These are phyloP conservation scores for Coemansia sp. DNA, from an alignment of 192 early-diverging fungal genomes.

Conservation along the genomic window DNA sequence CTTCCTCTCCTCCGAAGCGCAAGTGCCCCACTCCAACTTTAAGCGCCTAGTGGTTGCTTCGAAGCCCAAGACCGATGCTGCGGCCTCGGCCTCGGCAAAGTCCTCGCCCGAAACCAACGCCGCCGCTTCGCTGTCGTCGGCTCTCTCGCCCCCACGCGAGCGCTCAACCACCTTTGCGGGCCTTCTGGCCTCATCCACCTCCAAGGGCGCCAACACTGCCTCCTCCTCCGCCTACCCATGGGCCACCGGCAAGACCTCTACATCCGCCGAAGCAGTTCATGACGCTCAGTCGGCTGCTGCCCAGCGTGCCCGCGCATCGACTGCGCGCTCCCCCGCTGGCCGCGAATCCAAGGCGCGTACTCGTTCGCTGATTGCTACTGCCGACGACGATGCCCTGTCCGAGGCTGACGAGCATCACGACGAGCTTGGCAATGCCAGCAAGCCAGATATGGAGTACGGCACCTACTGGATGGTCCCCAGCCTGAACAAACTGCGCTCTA, in stretches of 20 bases:
- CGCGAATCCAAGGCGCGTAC: no score
- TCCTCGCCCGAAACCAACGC: background rate
- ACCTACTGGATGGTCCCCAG: slow-evolving; percentile 76
- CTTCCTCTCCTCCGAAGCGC: slow-evolving; percentile 60
- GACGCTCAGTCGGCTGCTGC: no score
- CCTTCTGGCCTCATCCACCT: no score
- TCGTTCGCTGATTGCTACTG: background rate
- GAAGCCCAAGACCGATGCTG: slow-evolving; percentile 26
- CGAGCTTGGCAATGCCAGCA: slow-evolving; percentile 16
- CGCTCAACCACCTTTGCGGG: no score
- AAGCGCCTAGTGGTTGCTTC: slow-evolving; percentile 67
- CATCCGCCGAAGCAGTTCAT: no score
- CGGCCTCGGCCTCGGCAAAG: no score
- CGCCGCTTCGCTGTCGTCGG: background rate
- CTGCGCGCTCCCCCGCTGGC: no score
- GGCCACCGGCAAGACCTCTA: no score
- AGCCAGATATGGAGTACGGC: no score
- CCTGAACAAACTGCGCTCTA: slow-evolving; percentile 61
- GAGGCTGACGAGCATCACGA: slow-evolving; percentile 15
- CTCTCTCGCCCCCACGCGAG: no score
- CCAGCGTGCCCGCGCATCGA: background rate
- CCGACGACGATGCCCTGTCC: background rate
- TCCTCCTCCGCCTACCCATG: background rate
- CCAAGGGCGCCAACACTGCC: background rate
- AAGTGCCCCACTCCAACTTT: slow-evolving; percentile 66